phyloP scores from a whole-genome alignment of 176 grass and related monocot genomes.

The Oryza glumipatula region DNA sequence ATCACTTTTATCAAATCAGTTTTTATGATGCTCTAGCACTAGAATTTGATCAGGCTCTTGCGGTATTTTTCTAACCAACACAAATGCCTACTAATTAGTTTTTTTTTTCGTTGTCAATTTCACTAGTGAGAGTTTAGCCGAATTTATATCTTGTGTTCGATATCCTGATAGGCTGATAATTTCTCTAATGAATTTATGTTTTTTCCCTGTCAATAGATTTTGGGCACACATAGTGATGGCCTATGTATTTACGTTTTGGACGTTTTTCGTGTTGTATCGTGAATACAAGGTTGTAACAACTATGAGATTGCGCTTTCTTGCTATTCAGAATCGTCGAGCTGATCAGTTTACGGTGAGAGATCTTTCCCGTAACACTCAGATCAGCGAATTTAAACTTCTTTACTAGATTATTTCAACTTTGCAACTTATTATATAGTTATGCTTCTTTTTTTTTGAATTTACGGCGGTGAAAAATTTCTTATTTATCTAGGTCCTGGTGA shows the following conservation, averaged over 20 bases:
- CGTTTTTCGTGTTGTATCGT: constrained; percentile 67
- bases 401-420: constrained; percentile 15
- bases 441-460: not conserved
- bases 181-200: constrained; percentile 25
- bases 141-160: constrained; percentile 11
- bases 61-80: not conserved
- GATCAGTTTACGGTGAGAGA: constrained; percentile 89
- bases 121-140: not conserved
- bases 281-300: constrained; percentile 88
- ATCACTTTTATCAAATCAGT: not conserved
- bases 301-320: constrained; percentile 92
- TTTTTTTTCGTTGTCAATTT: not conserved
- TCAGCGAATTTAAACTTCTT: not conserved
- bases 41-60: not conserved
- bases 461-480: constrained; percentile 1
- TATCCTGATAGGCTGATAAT: constrained; percentile 8
- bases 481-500: constrained; percentile 78
- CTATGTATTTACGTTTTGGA: constrained; percentile 90
- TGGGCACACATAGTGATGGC: constrained; percentile 81
- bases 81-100: not conserved
- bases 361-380: constrained; percentile 7
- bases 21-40: not conserved
- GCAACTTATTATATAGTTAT: not conserved
- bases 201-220: constrained; percentile 53
- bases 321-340: constrained; percentile 75